Percentiles rank a stretch among this genome's conserved stretches.
phyloP scores from a whole-genome alignment of 1,284 basidiomycete genomes.

The Tetrapyrgos nigripes region DNA sequence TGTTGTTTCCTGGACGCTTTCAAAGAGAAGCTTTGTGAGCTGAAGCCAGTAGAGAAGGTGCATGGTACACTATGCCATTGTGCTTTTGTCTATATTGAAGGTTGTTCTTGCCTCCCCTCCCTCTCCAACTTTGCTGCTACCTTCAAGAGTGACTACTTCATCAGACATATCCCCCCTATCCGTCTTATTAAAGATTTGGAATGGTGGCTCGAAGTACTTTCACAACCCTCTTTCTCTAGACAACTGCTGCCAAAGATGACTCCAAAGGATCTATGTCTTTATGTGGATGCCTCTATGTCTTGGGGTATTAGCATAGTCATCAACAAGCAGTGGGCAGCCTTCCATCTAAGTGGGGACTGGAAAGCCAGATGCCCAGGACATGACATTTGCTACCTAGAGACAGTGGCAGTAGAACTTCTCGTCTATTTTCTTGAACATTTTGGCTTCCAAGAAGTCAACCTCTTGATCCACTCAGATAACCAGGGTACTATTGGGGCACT shows the following conservation, averaged over 20 bases:
- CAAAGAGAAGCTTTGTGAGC: neutral
- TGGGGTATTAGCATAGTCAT: conserved; percentile 10
- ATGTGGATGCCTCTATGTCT: conserved; percentile 6
- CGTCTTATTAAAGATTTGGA: neutral
- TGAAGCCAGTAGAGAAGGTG: too few relatives aligned
- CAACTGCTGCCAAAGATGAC: neutral
- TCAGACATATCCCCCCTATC: too few relatives aligned
- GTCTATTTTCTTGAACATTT: neutral
- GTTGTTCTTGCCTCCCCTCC: too few relatives aligned
- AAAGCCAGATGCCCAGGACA: conserved; percentile 3
- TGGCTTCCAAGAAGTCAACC: neutral
- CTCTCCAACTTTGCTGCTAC: conserved; percentile 1
- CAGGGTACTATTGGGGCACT: too few relatives aligned
- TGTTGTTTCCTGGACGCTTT: neutral
- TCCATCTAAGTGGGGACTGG: neutral
- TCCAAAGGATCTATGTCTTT: neutral
- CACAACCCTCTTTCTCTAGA: neutral
- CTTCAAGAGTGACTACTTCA: neutral
- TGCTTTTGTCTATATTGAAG: too few relatives aligned
- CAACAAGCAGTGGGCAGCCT: neutral
- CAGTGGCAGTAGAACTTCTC: too few relatives aligned
- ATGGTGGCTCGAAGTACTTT: neutral
- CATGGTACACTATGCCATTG: too few relatives aligned
- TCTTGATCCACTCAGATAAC: conserved; percentile 29
- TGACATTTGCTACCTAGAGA: too few relatives aligned